phyloP scores from a whole-genome alignment of 2,329 filamentous ascomycete genomes.

The Onygena corvina region DNA sequence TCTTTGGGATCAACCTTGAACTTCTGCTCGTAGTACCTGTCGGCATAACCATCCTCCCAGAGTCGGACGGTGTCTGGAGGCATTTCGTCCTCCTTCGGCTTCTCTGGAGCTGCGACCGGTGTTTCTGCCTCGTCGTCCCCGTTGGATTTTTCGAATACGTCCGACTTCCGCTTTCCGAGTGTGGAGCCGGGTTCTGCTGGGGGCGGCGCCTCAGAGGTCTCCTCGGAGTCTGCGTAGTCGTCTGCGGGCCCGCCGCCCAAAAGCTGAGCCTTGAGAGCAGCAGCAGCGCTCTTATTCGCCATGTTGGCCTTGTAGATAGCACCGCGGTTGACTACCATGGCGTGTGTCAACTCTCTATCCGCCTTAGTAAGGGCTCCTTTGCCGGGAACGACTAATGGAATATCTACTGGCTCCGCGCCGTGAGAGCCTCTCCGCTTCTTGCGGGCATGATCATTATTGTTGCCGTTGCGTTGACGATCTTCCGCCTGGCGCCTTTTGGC shows the following conservation, averaged over 20 bases:
- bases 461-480: conserved; percentile 42
- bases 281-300: conserved; percentile 90
- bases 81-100: conserved; percentile 44
- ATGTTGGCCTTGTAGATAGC: conserved; percentile 56
- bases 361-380: conserved; percentile 44
- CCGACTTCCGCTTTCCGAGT: conserved; percentile 52
- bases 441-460: conserved; percentile 24
- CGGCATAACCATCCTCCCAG: conserved; percentile 91
- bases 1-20: conserved; percentile 75
- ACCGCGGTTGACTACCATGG: conserved; percentile 70
- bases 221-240: conserved; percentile 20
- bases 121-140: conserved; percentile 50
- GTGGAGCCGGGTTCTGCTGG: conserved; percentile 22
- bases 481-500: conserved; percentile 67
- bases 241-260: conserved; percentile 34
- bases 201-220: conserved; percentile 17
- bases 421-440: conserved; percentile 35
- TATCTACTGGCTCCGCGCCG: conserved; percentile 32
- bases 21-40: conserved; percentile 95
- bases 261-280: conserved; percentile 69
- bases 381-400: conserved; percentile 49
- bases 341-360: conserved; percentile 60
- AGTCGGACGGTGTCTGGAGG: conserved; percentile 71
- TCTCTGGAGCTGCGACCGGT: conserved; percentile 32
- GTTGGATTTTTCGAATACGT: conserved; percentile 49